Evolutionary conservation across 495 filamentous ascomycete genomes (phyloP), one percentile per base, ranked within the genome.

Genomic region (Glonium stellatum): DNA sequence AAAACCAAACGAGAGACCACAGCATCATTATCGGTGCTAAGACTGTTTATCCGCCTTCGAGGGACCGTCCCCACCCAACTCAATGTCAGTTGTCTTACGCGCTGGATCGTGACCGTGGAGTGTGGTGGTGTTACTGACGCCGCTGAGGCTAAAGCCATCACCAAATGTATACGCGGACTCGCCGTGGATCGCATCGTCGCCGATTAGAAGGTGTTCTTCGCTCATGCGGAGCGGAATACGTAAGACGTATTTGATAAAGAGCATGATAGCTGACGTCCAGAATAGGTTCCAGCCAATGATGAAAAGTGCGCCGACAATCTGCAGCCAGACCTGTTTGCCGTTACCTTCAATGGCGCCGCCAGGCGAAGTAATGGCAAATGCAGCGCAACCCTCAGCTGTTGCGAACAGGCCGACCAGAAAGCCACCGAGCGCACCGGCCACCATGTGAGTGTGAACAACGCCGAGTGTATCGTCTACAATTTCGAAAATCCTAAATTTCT

Each of bases 251-350:
- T 81, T 79, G 69, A 82, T 82, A 64, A 81, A 81, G 15, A 75
- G 60, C 70, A 79, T 69, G 61, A 82, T 79, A 37, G 79, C 58
- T 5, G 69, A 69, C 5, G 80, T 83, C 78, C 78, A 81, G 59
- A 83, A 75, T 11, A 80, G 42, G 59, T 82, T 82, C 71, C 76
- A 77, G 39, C 78, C 80, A 55, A 82, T 78, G 60, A 82, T 73
- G 71, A 82, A 82, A n/a, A 75, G 62, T 0, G 76, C 80, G 36
- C 79, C 80, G 22, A 76, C 80, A 54, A 82, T 73, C 61, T 82
- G 80, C 42, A 77, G 65, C 65, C 80, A 77, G 49, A 82, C 72
- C 67, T 82, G 80, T 12, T 65, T 71, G 9, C 79, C 79, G 57
- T 82, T 82, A 19, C 79, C 79, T 0, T 68, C 74, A 36, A 81